These are phyloP conservation scores for Fusarium xylarioides DNA, from an alignment of 2,329 filamentous ascomycete species.

Conservation along the genomic window DNA sequence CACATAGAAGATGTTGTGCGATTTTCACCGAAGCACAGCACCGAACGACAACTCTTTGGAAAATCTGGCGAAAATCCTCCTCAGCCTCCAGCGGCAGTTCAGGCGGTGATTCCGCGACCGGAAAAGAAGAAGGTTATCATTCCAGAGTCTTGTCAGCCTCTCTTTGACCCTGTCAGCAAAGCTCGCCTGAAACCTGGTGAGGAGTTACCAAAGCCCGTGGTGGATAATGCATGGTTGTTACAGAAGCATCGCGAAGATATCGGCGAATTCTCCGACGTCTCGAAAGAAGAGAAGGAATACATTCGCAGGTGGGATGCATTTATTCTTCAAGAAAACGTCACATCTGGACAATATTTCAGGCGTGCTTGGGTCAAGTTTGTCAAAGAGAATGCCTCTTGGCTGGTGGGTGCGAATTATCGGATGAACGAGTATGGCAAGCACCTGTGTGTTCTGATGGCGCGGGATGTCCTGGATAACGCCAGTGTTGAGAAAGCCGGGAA, in stretches of 20 bases:
- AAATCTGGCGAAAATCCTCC: constrained; percentile 32
- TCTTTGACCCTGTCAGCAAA: constrained; percentile 68
- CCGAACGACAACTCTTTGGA: constrained; percentile 38
- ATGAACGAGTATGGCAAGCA: constrained; percentile 66
- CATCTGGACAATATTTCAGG: constrained; percentile 61
- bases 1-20: constrained; percentile 39
- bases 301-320: constrained; percentile 68
- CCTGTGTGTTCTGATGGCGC: constrained; percentile 59
- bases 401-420: constrained; percentile 58
- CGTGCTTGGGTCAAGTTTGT: constrained; percentile 63
- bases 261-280: constrained; percentile 65
- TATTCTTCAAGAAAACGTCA: constrained; percentile 60
- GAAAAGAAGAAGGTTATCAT: constrained; percentile 51
- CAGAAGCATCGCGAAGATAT: constrained; percentile 68
- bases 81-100: constrained; percentile 6
- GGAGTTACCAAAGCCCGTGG: constrained; percentile 53
- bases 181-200: constrained; percentile 59
- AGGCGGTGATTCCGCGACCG: constrained; percentile 6
- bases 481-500: constrained; percentile 54
- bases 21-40: constrained; percentile 35
- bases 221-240: constrained; percentile 64
- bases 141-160: constrained; percentile 59
- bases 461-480: constrained; percentile 57
- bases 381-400: constrained; percentile 60
- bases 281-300: constrained; percentile 64